Percentiles rank a stretch among this genome's conserved stretches.
phyloP scores from a whole-genome alignment of 495 filamentous ascomycete species.

The Penicillium samsonianum region DNA sequence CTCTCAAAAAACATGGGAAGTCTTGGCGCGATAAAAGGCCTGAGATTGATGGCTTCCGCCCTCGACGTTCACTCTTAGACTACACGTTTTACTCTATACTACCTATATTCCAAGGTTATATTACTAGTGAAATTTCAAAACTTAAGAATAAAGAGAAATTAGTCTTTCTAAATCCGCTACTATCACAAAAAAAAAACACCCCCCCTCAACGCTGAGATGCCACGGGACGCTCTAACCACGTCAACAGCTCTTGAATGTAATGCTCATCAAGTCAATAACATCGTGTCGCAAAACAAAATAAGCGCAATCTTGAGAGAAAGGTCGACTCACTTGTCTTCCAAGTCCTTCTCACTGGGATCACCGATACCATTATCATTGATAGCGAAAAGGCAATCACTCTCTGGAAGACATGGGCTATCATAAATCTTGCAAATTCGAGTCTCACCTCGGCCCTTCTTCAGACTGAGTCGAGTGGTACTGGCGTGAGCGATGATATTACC shows the following conservation, averaged over 20 bases:
- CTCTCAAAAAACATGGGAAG: slow-evolving; percentile 44
- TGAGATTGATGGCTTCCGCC: slow-evolving; percentile 5
- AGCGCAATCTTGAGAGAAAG: not conserved
- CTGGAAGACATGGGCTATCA: slow-evolving; percentile 94
- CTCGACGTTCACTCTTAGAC: not conserved
- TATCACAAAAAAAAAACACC: not conserved
- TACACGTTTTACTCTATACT: not conserved
- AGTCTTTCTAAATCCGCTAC: not conserved
- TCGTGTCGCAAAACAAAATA: slow-evolving; percentile 22
- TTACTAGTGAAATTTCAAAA: not conserved
- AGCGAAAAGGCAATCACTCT: slow-evolving; percentile 94
- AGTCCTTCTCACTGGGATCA: slow-evolving; percentile 91
- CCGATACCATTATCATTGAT: slow-evolving; percentile 97
- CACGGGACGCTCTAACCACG: slow-evolving; percentile 6
- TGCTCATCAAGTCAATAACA: slow-evolving; percentile 38
- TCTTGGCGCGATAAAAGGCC: slow-evolving; percentile 38
- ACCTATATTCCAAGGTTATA: no score
- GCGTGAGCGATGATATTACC: slow-evolving; percentile 99
- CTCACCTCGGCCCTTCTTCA: slow-evolving; percentile 94
- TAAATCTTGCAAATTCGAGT: slow-evolving; percentile 98
- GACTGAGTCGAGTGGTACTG: slow-evolving; percentile 82
- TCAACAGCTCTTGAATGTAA: slow-evolving; percentile 16
- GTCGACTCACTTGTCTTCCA: slow-evolving; percentile 70
- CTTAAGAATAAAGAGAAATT: not conserved
- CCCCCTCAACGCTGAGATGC: slow-evolving; percentile 3